Evolutionary conservation across 1,284 basidiomycete species (phyloP), one percentile per base, ranked within the genome.

Genomic region (Fereydounia khargensis): DNA sequence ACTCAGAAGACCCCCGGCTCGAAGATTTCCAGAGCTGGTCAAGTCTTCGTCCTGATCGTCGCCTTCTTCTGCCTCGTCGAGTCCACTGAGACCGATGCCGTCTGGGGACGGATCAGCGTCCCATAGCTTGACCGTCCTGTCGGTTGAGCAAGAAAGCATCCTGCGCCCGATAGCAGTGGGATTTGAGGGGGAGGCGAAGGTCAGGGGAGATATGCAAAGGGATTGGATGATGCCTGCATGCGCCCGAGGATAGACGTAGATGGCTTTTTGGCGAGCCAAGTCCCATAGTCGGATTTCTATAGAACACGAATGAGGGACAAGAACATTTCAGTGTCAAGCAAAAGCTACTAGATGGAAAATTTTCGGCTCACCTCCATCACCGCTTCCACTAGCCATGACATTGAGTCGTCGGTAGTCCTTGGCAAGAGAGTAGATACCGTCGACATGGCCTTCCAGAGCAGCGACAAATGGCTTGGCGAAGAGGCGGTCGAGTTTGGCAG

Each of bases 401-500:
- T 85, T 85, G 34, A 95, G 79, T 2, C 87, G 82, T 17, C 85
- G 84, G 22, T 87, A 86, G 71, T 89, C 89, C 70, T 83, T 85
- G 17, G 83, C 84, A 51, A 97, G 80, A 18, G 85, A 84, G 77
- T 97, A 95, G 13, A 96, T 86, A n/a, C 92, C 91, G 76, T 98
- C 95, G 23, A 89, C 82, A 77, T 97, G 94, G 0, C 94, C 95
- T 50, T 95, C 92, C 35, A 98, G 77, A 41, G 85, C 83, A 22
- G 84, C 89, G 7, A 99, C 82, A 66, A 98, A 98, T 0, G 95
- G 95, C 74, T 95, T 97, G 20, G 94, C 87, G 74, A 97, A 97
- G 79, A 99, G 89, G 41, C 90, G 81, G 49, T 97, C 92, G 80
- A 99, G 87, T 79, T 99, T 99, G 18, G 87, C 88, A 0, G 94